Base-by-base conservation (phyloP, 2,329 filamentous ascomycete genomes). In the Pleurostoma richardsiae region DNA sequence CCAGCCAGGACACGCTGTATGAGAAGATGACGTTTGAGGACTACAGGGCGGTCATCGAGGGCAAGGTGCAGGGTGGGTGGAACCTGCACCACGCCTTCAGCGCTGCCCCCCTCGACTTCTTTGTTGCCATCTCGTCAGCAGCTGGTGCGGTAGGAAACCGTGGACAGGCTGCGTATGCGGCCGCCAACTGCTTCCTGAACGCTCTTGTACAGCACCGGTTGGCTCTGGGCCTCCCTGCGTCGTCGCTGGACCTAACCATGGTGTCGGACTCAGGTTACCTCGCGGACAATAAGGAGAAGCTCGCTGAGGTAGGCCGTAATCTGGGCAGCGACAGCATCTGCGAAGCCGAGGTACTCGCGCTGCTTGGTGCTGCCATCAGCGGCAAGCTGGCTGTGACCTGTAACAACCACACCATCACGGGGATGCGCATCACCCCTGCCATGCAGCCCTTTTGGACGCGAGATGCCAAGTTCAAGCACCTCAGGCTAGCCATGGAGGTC, bases 391-490 rank as follows among this genome's bases (percentile, higher is more conserved):
- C 58, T 0, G 52, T 55, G 1, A 60, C 66, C 0, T 79, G 73
- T 58, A 68, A 71, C 47, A 67, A 63, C 39, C 77, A 81, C 54
- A 71, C 69, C 36, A 76, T 81, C 50, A 80, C 77, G 0, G 78
- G 78, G 2, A 70, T 81, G 57, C 67, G 70, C 45, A 71, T 80
- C 50, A 72, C 68, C 27, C 66, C 68, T 5, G 61, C 62, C 3
- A 62, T 68, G 53, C 60, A 70, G 43, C 76, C 75, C 0, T 81
- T 78, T 63, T 82, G 77, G 71, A 71, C 70, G 4, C 57, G 67
- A 3, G 78, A 82, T 42, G 73, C 71, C 45, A 80, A 77, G 56
- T 80, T 80, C 61, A 70, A 71, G 46, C 64, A 70, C 30, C 65
- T 81, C 29, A 69, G 70, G 10, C 59, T 36, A 49, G 61, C 64